Evolutionary conservation across 495 filamentous ascomycete species (phyloP), one percentile per base, ranked within the genome.

Genomic region (Mycothermus thermophilus): DNA sequence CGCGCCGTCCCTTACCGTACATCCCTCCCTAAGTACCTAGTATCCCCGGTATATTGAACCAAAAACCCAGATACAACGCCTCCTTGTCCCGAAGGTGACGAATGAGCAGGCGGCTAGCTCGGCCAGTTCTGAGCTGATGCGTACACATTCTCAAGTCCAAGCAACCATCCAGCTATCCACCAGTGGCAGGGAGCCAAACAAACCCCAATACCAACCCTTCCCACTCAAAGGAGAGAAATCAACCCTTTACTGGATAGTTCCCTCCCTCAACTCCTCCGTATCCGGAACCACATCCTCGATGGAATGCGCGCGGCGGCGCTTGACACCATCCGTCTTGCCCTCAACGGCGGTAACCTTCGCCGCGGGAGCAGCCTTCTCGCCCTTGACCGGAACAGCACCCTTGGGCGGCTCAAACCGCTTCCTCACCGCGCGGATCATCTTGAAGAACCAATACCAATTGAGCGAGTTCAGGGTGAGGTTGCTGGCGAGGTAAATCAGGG

Each of bases 361-460:
- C 3, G 22, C 24, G 10, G 41, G 30, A 1, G 37, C 9, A 20
- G 17, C 44, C n/a, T 33, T 34, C 30, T 36, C 23, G 15, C 32
- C 27, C 28, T 30, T 46, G 27, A 48, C 52, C 32, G 55, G 52
- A n/a, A n/a, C n/a, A n/a, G n/a, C n/a, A n/a, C n/a, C n/a, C 46
- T 60, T 56, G 24, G 69, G 58, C n/a, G 74, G 68, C n/a, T 78
- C 71, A 56, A 97, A 97, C 15, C 90, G 69, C 66, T 90, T 92
- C 41, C 78, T 62, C 11, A 97, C 77, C 16, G 90, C 83, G 43
- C 81, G 72, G 40, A 97, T 82, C 90, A 97, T 97, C 69, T 88
- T 90, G 39, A 76, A 75, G 57, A 93, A 96, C 90, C 90, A 97
- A 62, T 77, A 87, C 55, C 85, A 86, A 58, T 97, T 97, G 30